Evolutionary conservation across 768 basidiomycete genomes (phyloP).

Genomic region (Boletus vinaceobasis): DNA sequence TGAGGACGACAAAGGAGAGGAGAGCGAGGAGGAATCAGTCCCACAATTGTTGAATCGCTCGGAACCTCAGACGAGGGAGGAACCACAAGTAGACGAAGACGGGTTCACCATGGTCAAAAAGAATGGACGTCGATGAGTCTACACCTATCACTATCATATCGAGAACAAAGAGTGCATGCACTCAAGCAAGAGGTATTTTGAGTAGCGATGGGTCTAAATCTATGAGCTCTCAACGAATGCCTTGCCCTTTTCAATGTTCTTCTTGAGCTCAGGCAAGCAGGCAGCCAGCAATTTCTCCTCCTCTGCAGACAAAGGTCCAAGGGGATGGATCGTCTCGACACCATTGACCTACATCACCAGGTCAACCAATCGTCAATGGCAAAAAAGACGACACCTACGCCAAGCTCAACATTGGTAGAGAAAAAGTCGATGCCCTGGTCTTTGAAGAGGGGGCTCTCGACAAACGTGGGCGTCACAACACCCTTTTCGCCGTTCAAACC

Average conservation of each 20-base stretch:
- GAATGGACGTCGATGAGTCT: slow-evolving; percentile 43
- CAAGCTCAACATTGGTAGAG: slow-evolving; percentile 91
- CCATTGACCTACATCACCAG: slow-evolving; percentile 57
- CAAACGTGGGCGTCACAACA: slow-evolving; percentile 77
- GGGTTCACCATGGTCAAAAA: slow-evolving; percentile 82
- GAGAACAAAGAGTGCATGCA: background rate
- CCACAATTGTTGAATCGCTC: slow-evolving; percentile 53
- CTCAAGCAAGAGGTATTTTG: slow-evolving; percentile 23
- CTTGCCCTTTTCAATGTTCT: slow-evolving; percentile 97
- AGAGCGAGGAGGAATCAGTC: slow-evolving; percentile 45
- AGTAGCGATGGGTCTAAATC: slow-evolving; percentile 16
- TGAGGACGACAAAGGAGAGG: slow-evolving; percentile 25
- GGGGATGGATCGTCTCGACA: slow-evolving; percentile 87
- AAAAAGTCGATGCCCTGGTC: slow-evolving; percentile 91
- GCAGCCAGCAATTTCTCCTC: slow-evolving; percentile 87
- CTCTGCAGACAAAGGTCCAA: slow-evolving; percentile 74
- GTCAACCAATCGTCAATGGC: slow-evolving; percentile 3
- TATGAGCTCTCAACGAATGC: slow-evolving; percentile 55
- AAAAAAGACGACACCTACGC: slow-evolving; percentile 48
- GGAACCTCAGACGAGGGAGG: slow-evolving; percentile 36
- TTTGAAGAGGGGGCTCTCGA: slow-evolving; percentile 83
- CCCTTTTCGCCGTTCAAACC: slow-evolving; percentile 66
- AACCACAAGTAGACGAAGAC: slow-evolving; percentile 85
- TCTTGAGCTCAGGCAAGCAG: slow-evolving; percentile 89
- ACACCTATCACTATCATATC: background rate